Evolutionary conservation across 2,329 filamentous ascomycete genomes (phyloP), one percentile per base, ranked within the genome.

Genomic region (Fusarium sp.): DNA sequence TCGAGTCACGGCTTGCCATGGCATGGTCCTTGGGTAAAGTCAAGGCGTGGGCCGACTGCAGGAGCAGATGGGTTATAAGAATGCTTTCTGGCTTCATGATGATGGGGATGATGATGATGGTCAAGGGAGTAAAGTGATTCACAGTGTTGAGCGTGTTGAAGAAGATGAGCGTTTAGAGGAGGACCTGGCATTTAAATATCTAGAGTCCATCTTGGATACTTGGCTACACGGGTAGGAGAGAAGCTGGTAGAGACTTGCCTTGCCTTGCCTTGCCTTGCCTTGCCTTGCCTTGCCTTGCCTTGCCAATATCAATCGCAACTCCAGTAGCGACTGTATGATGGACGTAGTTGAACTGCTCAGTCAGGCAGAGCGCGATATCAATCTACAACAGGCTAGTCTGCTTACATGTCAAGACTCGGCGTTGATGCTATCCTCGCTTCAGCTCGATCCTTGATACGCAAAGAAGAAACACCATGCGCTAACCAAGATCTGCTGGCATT

Each of bases 1-100:
- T n/a, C 19, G 36, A 13, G 11, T 7, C 13, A 8, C 36, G 17
- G 17, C 36, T 37, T 13, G 13, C 11, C 14, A 37, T 11, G 11
- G 8, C 9, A 21, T 37, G 4, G 36, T 25, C 32, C 15, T 29
- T 29, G 9, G 44, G 33, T 14, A 47, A 4, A 10, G 44, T 13
- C 14, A 37, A 36, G 21, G 33, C 44, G 9, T 15, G 35, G 21
- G 21, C 44, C 10, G 44, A 37, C 32, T 35, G 32, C 10, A 47
- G 9, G 15, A 47, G n/a, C n/a, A 37, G 32, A 10, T 37, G 44
- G n/a, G 21, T 37, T 23, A 47, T 9, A 17, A 47, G 21, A 13
- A 47, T 13, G 44, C n/a, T 47, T 10, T 36, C 10, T 14, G 21
- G 44, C 44, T 47, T 47, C 44, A 47, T 47, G n/a, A 19, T 29